These are phyloP conservation scores for Avena eriantha DNA, from an alignment of 176 grass and related monocot species.

Conservation along the genomic window DNA sequence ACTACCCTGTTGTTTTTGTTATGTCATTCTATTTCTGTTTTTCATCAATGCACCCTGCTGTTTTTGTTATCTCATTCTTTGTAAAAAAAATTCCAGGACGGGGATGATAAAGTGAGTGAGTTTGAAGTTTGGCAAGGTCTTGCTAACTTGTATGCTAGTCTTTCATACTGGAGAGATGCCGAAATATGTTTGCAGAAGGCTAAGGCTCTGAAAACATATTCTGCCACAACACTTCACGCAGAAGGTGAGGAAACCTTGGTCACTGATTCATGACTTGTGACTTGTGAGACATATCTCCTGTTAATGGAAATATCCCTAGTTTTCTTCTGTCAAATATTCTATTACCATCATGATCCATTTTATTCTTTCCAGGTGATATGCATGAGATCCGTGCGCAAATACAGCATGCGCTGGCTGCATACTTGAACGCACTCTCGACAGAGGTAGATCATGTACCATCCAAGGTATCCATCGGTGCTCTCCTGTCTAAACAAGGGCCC, in stretches of 20 bases:
- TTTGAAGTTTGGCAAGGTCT: conserved; percentile 99
- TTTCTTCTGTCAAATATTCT: background rate
- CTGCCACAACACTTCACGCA: conserved; percentile 69
- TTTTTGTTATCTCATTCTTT: conserved; percentile 35
- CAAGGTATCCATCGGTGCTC: conserved; percentile 76
- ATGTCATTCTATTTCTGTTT: conserved; percentile 31
- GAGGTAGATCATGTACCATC: conserved; percentile 79
- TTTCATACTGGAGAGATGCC: conserved; percentile 90
- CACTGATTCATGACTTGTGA: background rate
- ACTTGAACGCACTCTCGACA: conserved; percentile 67
- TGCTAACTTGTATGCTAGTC: conserved; percentile 84
- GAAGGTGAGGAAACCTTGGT: conserved; percentile 61
- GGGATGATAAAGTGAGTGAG: conserved; percentile 73
- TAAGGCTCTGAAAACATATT: conserved; percentile 72
- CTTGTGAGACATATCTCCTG: conserved; percentile 9
- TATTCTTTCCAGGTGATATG: conserved; percentile 59
- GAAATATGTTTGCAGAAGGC: conserved; percentile 98
- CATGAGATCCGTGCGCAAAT: conserved; percentile 57
- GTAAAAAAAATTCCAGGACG: conserved; percentile 52
- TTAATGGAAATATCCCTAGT: background rate
- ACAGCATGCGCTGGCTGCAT: conserved; percentile 60
- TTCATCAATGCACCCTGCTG: background rate
- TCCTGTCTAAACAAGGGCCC: conserved; percentile 66
- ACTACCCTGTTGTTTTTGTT: background rate
- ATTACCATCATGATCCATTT: background rate